A percentile compares a stretch with the other conserved stretches of the same genome.
Evolutionary conservation across 768 basidiomycete species (phyloP).

Genomic region (Boletellus ananas): DNA sequence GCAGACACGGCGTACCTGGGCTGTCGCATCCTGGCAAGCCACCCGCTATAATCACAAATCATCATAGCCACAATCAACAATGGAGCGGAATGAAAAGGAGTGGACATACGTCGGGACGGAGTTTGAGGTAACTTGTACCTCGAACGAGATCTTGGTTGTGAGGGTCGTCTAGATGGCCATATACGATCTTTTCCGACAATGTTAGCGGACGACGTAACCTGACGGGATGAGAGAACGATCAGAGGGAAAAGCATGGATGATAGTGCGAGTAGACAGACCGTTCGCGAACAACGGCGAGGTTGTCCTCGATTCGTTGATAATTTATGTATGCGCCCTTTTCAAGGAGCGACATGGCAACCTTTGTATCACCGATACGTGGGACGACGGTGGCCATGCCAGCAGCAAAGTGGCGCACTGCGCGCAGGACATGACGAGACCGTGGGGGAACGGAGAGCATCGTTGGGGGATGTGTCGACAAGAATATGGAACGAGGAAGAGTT

Average conservation of each 20-base stretch:
- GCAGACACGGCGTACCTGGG: constrained; percentile 50
- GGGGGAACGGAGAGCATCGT: constrained; percentile 63
- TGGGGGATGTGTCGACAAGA: constrained; percentile 29
- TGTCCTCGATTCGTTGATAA: constrained; percentile 98
- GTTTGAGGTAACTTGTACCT: constrained; percentile 93
- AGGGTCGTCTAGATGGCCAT: constrained; percentile 96
- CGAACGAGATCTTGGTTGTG: constrained; percentile 87
- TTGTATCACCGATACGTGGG: constrained; percentile 81
- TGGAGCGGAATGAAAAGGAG: not conserved
- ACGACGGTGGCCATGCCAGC: constrained; percentile 80
- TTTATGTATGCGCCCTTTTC: constrained; percentile 84
- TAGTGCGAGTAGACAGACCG: constrained; percentile 58
- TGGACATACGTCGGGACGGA: constrained; percentile 87
- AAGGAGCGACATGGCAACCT: constrained; percentile 84
- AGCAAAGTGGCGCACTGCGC: constrained; percentile 49
- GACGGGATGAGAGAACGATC: constrained; percentile 1
- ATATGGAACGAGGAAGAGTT: not conserved
- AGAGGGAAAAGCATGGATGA: not conserved
- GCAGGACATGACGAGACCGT: constrained; percentile 50
- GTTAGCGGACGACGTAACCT: constrained; percentile 90
- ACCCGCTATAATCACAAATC: constrained; percentile 53
- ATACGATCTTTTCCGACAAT: constrained; percentile 94
- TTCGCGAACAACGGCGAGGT: constrained; percentile 81
- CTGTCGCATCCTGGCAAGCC: constrained; percentile 91
- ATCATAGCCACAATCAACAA: constrained; percentile 1